Evolutionary conservation across 169 alveolate genomes (phyloP), one percentile per base, ranked within the genome.

Genomic region (Plasmodium reichenowi): DNA sequence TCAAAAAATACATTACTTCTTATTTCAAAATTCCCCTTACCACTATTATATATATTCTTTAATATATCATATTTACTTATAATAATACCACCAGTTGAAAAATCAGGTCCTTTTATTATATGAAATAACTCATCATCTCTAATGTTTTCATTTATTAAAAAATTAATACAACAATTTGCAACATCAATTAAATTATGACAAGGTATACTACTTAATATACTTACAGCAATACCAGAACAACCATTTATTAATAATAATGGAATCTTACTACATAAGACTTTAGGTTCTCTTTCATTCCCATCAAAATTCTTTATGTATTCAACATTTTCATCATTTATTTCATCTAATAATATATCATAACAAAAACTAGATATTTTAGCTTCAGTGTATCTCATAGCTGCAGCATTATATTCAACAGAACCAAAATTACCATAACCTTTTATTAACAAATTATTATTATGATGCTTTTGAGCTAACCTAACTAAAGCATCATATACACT

Each of bases 341-440:
- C 96, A 64, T 88, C 74, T 74, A 95, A 72, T 29, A 94, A 83
- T 2, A 92, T 68, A 63, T 92, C 93, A 68, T 93, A 93, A 87
- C 97, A 94, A 75, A 91, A 74, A 54, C 38, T 62, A 3, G 70
- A 63, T 47, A 95, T 78, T 26, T 95, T 62, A 72, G 97, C 94
- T 66, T 95, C 97, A 6, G 97, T 95, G 88, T 95, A 95, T 66
- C 97, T 73, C 97, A 95, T 95, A 2, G 97, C 97, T 6, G 97
- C 97, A 2, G 97, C 95, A 3, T 96, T 96, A 17, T 94, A 96
- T 72, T 95, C 96, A 22, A 92, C 94, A 0, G 97, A 92, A 17
- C 97, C 97, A 59, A 95, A 95, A 80, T 95, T 95, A 12, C 97
- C 97, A 86, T 95, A 96, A 26, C 97, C 97, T 6, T 94, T 96